Conservation (phyloP, 208 protist genomes). For the Leishmania amazonensis region DNA sequence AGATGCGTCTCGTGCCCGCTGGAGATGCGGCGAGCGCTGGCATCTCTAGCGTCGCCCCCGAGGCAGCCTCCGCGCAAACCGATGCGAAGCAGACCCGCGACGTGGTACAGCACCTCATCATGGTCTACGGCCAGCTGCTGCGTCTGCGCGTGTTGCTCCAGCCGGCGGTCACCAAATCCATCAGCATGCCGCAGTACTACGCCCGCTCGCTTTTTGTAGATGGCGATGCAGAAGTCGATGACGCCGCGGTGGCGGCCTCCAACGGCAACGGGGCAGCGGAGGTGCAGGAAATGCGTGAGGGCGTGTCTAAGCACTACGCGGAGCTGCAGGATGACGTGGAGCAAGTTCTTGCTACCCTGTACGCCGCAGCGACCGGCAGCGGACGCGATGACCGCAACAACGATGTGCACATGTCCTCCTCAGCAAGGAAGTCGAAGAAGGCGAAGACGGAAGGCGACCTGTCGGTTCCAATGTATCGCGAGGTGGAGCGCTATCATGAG, state of each 20-base stretch:
- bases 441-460: slow-evolving; percentile 6
- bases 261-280: slow-evolving; percentile 19
- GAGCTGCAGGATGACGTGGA: slow-evolving; percentile 39
- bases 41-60: background rate
- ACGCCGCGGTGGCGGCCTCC: slow-evolving; percentile 12
- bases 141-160: slow-evolving; percentile 76
- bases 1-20: slow-evolving; percentile 25
- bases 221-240: slow-evolving; percentile 20
- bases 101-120: slow-evolving; percentile 61
- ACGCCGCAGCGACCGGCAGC: slow-evolving; percentile 16
- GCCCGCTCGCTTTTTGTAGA: slow-evolving; percentile 50
- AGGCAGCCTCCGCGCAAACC: background rate
- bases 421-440: slow-evolving; percentile 5
- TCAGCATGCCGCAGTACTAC: slow-evolving; percentile 85
- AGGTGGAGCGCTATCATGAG: slow-evolving; percentile 42
- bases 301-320: slow-evolving; percentile 22
- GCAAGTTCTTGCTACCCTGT: slow-evolving; percentile 28
- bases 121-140: slow-evolving; percentile 77
- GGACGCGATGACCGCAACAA: background rate
- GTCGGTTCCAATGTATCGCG: slow-evolving; percentile 15
- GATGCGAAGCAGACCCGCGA: slow-evolving; percentile 42
- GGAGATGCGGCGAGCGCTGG: background rate
- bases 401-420: background rate
- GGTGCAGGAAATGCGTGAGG: slow-evolving; percentile 19
- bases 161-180: slow-evolving; percentile 55